Evolutionary conservation across 2,329 filamentous ascomycete species (phyloP), one percentile per base, ranked within the genome.

Genomic region (Beauveria medogensis): DNA sequence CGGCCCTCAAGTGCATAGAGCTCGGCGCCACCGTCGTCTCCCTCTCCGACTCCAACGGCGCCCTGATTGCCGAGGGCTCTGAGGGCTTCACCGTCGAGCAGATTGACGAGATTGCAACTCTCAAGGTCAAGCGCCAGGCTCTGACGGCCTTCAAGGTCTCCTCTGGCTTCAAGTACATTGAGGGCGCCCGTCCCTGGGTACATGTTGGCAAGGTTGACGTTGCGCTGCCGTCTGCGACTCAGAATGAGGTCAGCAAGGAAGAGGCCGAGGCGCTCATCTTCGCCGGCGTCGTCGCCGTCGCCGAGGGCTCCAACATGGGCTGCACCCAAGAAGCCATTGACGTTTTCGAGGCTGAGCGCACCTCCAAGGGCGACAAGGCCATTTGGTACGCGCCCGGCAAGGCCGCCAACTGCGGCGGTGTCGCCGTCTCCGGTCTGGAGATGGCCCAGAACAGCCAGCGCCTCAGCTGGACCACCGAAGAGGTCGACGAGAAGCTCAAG

Each of bases 261-360:
- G 94, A 99, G 82, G 94, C 92, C 58, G 81, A 91, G 79, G 86
- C 84, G 20, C 85, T 97, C 50, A 85, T 97, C 63, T 82, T 82
- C 55, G 83, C 83, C 63, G 93, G 93, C 67, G 84, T 83, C 72
- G 85, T 88, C 74, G 95, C 91, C 80, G 88, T 97, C 67, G 94
- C 94, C 62, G 94, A 99, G 80, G 94, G 94, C 61, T 94, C 89
- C 78, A 97, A 97, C 86, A 97, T 99, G 94, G 94, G 94, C 66
- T 97, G 92, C 82, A 97, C 92, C 40, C 91, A 94, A 78, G 92
- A 90, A 66, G 93, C 93, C 67, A 97, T 99, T 70, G 90, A 96
- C 70, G 80, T 91, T 66, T 97, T 97, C 74, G 93, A 97, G 84
- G 83, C 82, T 20, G 80, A 87, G 70, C 84, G 92, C 68, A 85